Conservation (phyloP, 805 yeast species). For the Sungouiella blattae region DNA sequence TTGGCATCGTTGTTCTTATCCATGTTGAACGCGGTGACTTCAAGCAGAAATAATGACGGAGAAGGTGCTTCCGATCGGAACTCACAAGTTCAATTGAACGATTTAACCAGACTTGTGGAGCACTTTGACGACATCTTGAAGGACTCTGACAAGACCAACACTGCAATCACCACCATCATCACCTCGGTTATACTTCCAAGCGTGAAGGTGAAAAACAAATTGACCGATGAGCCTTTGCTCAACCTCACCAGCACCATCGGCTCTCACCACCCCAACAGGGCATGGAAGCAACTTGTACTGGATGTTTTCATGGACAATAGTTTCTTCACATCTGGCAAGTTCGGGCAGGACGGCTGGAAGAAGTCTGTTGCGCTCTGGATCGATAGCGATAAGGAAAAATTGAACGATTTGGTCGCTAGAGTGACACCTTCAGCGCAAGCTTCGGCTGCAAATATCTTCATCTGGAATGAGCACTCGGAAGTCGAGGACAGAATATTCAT, state of each 20-base stretch:
- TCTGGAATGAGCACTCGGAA: slow-evolving; percentile 67
- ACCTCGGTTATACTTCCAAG: slow-evolving; percentile 52
- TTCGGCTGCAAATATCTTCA: slow-evolving; percentile 59
- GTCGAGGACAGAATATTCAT: slow-evolving; percentile 48
- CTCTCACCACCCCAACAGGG: slow-evolving; percentile 36
- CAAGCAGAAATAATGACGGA: slow-evolving; percentile 11
- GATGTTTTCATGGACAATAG: slow-evolving; percentile 63
- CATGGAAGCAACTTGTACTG: slow-evolving; percentile 61
- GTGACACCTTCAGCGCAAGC: slow-evolving; percentile 38
- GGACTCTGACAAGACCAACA: slow-evolving; percentile 60
- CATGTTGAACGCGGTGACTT: slow-evolving; percentile 18
- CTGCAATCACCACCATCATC: slow-evolving; percentile 49
- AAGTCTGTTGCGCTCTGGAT: slow-evolving; percentile 62
- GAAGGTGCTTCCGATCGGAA: slow-evolving; percentile 1
- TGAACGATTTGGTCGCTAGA: slow-evolving; percentile 46
- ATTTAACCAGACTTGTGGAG: slow-evolving; percentile 29
- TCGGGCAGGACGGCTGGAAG: slow-evolving; percentile 46
- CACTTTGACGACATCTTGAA: slow-evolving; percentile 40
- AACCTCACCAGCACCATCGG: slow-evolving; percentile 41
- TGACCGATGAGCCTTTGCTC: slow-evolving; percentile 40
- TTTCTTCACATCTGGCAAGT: slow-evolving; percentile 40
- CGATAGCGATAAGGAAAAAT: slow-evolving; percentile 54
- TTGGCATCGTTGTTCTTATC: slow-evolving; percentile 37
- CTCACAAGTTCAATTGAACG: slow-evolving; percentile 12
- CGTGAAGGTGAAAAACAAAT: slow-evolving; percentile 41